phyloP scores from a whole-genome alignment of 2,329 filamentous ascomycete genomes.

The Lecanoromycetidae sp. region DNA sequence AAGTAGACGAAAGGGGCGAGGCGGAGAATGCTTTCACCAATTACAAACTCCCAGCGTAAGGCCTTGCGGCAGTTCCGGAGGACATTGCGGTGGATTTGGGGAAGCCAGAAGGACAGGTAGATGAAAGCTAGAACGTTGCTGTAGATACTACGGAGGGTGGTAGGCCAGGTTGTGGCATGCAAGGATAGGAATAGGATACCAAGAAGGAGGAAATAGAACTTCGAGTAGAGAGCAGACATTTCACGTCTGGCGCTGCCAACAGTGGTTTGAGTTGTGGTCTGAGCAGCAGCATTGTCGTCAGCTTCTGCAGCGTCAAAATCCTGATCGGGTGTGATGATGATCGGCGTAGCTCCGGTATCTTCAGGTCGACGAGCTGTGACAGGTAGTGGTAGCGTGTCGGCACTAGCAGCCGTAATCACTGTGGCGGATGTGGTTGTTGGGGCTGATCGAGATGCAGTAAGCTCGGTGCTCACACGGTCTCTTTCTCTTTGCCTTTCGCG shows the following conservation, averaged over 20 bases:
- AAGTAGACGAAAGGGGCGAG: slow-evolving; percentile 77
- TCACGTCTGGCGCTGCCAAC: slow-evolving; percentile 31
- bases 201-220: slow-evolving; percentile 50
- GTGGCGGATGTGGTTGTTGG: slow-evolving; percentile 19
- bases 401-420: slow-evolving; percentile 22
- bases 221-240: slow-evolving; percentile 47
- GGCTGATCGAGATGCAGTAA: slow-evolving; percentile 15
- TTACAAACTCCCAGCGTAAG: slow-evolving; percentile 79
- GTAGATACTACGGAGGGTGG: slow-evolving; percentile 41
- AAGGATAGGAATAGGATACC: slow-evolving; percentile 46
- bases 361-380: slow-evolving; percentile 34
- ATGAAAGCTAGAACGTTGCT: slow-evolving; percentile 52
- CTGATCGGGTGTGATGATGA: slow-evolving; percentile 50
- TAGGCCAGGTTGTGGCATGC: slow-evolving; percentile 46
- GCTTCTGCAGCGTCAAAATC: slow-evolving; percentile 31
- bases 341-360: slow-evolving; percentile 40
- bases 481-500: slow-evolving; percentile 8
- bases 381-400: slow-evolving; percentile 37
- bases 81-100: slow-evolving; percentile 83
- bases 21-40: slow-evolving; percentile 69
- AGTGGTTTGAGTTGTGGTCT: slow-evolving; percentile 19
- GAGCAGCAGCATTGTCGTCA: slow-evolving; percentile 22
- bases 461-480: slow-evolving; percentile 2
- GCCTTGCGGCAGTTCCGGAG: slow-evolving; percentile 85
- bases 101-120: slow-evolving; percentile 84